Conservation (phyloP, 2,329 filamentous ascomycete genomes). For the Aureobasidium sp. region DNA sequence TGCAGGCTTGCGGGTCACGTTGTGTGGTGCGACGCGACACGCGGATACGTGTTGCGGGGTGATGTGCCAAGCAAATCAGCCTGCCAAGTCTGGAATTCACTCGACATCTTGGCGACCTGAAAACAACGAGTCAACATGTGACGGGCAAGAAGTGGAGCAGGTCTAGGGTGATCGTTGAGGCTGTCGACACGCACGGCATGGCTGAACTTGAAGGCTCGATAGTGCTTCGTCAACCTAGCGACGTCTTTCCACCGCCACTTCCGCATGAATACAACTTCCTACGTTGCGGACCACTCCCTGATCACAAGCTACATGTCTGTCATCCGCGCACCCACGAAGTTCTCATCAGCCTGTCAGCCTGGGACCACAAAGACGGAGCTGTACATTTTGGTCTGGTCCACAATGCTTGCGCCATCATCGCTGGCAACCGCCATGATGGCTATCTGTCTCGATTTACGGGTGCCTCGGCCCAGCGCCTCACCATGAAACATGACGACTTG, state of each 20-base stretch:
- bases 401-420: slow-evolving; percentile 4
- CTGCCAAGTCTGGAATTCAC: no score
- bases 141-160: no score
- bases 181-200: background rate
- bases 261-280: background rate
- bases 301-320: background rate
- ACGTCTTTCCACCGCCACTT: slow-evolving; percentile 1
- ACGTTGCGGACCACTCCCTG: background rate
- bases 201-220: background rate
- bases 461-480: background rate
- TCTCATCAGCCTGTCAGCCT: background rate
- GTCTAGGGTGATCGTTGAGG: background rate
- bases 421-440: slow-evolving; percentile 1
- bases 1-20: no score
- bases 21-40: no score
- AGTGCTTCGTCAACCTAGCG: background rate
- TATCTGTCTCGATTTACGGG: background rate
- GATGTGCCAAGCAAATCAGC: no score
- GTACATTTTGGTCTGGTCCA: slow-evolving; percentile 1
- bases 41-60: no score
- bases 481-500: background rate
- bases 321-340: background rate
- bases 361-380: background rate
- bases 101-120: no score
- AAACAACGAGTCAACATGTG: no score